Base-by-base conservation (phyloP, 805 yeast genomes). In the Zygosaccharomyces rouxii region DNA sequence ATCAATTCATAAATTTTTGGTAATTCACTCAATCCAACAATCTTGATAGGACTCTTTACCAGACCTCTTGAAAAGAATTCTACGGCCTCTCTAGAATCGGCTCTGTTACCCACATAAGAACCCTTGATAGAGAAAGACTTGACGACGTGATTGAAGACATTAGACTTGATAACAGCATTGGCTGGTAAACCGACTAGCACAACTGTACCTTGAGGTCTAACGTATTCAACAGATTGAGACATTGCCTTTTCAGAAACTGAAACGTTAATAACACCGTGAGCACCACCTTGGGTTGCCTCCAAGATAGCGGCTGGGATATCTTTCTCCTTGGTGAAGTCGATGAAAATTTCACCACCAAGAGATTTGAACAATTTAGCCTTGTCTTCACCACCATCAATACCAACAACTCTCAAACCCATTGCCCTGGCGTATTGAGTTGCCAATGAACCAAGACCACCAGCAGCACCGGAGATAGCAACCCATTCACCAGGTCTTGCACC, bases 51-150 rank as follows among this genome's bases (percentile, higher is more conserved):
- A 46, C 85, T 77, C 54, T 75, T 70, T 60, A 83, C 81, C 58
- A 79, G 70, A 48, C 89, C 89, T 69, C 87, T 75, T 50, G 75
- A 53, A 64, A 81, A 83, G 76, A 83, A 83, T 59, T 83, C 87
- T 49, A 83, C 64, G 42, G 89, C 89, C 69, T 83, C 89, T 64
- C 76, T 68, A 10, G 95, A 78, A 68, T 88, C 95, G 48, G 84
- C 85, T 70, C 95, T 82, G 78, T 85, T 86, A 54, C 95, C 95
- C 49, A 88, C 95, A 61, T 85, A 86, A 23, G 95, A 86, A 52
- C 94, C 95, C 65, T 75, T 78, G 66, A 87, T 81, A 62, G 73
- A 73, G 64, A 85, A 73, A 35, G 86, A 79, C 68, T 78, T 84
- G 55, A 84, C 82, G 46, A 87, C 95, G 38, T 84, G 80, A 38